These are phyloP conservation scores for Cenchrus americanus DNA, from an alignment of 176 grass and related monocot genomes.

Conservation along the genomic window DNA sequence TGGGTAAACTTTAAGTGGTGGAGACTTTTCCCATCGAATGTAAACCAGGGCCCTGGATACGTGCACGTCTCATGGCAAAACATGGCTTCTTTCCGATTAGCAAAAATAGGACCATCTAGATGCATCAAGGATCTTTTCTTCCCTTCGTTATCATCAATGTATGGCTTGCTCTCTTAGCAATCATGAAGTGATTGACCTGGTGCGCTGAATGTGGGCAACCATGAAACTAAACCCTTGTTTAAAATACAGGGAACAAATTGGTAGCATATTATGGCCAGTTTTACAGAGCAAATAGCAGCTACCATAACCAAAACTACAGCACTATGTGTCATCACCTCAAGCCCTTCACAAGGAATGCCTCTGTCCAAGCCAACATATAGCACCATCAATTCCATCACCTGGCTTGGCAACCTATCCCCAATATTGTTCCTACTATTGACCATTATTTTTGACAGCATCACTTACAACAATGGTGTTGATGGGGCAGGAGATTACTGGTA, in stretches of 20 bases:
- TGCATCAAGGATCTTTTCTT: neutral
- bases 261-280: neutral
- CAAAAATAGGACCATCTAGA: neutral
- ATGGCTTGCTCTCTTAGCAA: neutral
- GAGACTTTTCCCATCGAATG: neutral
- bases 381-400: neutral
- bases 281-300: neutral
- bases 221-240: neutral
- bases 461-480: neutral
- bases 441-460: neutral
- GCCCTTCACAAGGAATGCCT: neutral
- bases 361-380: constrained; percentile 1
- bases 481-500: neutral
- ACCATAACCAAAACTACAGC: neutral
- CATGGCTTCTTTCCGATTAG: neutral
- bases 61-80: neutral
- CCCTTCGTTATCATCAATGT: neutral
- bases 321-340: neutral
- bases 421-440: neutral
- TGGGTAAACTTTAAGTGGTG: neutral
- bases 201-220: neutral
- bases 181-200: neutral
- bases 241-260: neutral
- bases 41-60: neutral
- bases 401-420: neutral